Evolutionary conservation across 768 basidiomycete species (phyloP), one percentile per base, ranked within the genome.

Genomic region (Russula olivacea): DNA sequence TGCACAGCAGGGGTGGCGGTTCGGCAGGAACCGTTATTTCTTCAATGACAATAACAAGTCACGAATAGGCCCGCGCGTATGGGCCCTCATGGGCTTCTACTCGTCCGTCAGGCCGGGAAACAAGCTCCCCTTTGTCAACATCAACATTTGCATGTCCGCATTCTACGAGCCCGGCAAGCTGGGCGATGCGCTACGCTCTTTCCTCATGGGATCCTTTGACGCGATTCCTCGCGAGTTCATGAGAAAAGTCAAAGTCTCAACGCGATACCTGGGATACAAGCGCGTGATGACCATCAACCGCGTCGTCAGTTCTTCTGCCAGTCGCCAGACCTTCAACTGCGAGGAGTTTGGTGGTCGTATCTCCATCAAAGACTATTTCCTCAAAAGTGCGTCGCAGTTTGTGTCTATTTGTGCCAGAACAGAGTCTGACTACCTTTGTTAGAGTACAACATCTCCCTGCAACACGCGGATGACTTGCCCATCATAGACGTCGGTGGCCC

Each of bases 21-120:
- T 88, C 12, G 86, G 87, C 1, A 75, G 81, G 56, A 85, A 86
- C 64, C 79, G 83, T 14, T 88, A 83, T 72, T 89, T 89, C 74
- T 87, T 87, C 75, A 71, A 71, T 5, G 61, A 71, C 8, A 59
- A 59, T 0, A 59, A 68, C 1, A 58, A 66, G 19, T 43, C 67
- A 47, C 66, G 65, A 0, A 70, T 82, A 14, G 74, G 75, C 0
- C 68, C 68, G 3, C 79, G 79, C 0, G 68, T 81, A 0, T 78
- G 77, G 47, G 81, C 81, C 0, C 74, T 75, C 69, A 74, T 76
- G 60, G 81, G 82, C 2, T 83, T 80, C 68, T 83, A 77, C 71
- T 75, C 80, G 68, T 83, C 81, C 1, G 75, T 79, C 4, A 75
- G 82, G 0, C 82, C 81, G 0, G 76, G 75, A 14, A 78, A 76